phyloP scores from a whole-genome alignment of 2,329 filamentous ascomycete species.

The Remersonia thermophila region DNA sequence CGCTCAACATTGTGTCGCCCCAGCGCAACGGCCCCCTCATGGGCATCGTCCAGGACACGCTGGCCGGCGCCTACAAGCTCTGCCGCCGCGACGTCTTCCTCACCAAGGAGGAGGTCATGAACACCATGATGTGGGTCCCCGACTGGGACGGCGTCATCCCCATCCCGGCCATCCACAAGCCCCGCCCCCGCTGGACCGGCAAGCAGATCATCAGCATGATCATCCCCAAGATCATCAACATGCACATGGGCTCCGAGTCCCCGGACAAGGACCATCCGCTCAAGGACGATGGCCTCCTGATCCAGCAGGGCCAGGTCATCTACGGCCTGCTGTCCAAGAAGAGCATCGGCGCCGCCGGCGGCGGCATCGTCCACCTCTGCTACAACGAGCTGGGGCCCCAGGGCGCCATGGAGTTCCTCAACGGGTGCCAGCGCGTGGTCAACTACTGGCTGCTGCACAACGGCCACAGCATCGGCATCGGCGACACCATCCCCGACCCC shows the following conservation, averaged over 20 bases:
- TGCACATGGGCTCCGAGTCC: constrained; percentile 52
- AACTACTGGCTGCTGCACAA: constrained; percentile 96
- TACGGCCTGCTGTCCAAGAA: constrained; percentile 91
- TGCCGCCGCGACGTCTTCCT: constrained; percentile 87
- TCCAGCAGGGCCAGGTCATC: constrained; percentile 79
- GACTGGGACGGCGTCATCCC: constrained; percentile 95
- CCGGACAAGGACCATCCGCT: constrained; percentile 47
- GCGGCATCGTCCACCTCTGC: constrained; percentile 88
- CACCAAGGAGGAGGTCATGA: constrained; percentile 85
- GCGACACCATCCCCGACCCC: constrained; percentile 89
- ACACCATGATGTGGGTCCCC: constrained; percentile 92
- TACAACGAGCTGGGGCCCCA: constrained; percentile 88
- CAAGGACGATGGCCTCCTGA: constrained; percentile 66
- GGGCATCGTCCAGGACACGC: constrained; percentile 98
- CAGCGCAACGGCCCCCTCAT: constrained; percentile 95
- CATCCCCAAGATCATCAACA: constrained; percentile 75
- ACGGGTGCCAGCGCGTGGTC: constrained; percentile 85
- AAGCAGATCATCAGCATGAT: constrained; percentile 96
- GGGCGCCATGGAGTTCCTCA: constrained; percentile 87
- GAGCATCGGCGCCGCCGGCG: constrained; percentile 76
- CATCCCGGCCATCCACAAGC: constrained; percentile 85
- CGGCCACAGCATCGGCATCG: constrained; percentile 95
- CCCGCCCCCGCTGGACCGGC: constrained; percentile 86
- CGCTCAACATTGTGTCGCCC: constrained; percentile 93
- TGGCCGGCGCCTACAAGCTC: constrained; percentile 95